Conservation (phyloP, 2,329 filamentous ascomycete genomes). For the Xylariaceae sp. region DNA sequence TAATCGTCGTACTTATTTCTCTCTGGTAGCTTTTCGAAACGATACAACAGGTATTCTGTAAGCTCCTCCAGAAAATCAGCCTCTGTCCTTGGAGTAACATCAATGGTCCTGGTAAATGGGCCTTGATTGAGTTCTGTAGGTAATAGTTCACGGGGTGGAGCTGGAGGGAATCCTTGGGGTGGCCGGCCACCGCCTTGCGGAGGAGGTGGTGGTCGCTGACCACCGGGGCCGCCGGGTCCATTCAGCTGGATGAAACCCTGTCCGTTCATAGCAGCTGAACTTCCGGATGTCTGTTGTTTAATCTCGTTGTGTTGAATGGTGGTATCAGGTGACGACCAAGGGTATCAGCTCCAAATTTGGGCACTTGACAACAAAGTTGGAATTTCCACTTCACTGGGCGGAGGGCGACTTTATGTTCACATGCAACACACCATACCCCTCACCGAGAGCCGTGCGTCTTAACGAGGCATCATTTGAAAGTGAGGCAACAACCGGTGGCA, state of each 20-base stretch:
- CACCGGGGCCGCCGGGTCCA: neutral
- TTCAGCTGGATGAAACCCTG: slow-evolving; percentile 2
- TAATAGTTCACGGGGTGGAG: slow-evolving; percentile 6
- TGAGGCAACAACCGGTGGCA: neutral
- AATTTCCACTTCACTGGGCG: neutral
- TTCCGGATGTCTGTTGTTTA: too few relatives aligned
- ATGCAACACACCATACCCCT: neutral
- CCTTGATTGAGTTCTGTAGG: slow-evolving; percentile 3
- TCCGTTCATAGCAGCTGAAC: too few relatives aligned
- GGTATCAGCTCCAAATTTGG: neutral
- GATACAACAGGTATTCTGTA: slow-evolving; percentile 36
- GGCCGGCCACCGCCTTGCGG: slow-evolving; percentile 1
- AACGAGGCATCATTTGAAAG: neutral
- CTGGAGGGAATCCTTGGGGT: slow-evolving; percentile 1
- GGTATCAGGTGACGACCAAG: neutral
- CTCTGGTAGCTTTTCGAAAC: slow-evolving; percentile 35
- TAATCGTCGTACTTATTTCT: slow-evolving; percentile 32
- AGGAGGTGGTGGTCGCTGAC: slow-evolving; percentile 1
- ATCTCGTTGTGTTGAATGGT: neutral
- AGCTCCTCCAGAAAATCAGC: slow-evolving; percentile 34
- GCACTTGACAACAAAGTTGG: neutral
- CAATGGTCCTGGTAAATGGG: slow-evolving; percentile 20
- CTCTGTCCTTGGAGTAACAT: slow-evolving; percentile 35
- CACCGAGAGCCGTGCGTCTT: neutral
- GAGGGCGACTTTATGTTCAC: neutral